A percentile compares a stretch with the other conserved stretches of the same genome.
Evolutionary conservation across 208 protist species (phyloP).

Genomic region (Wallacemonas rigidus): DNA sequence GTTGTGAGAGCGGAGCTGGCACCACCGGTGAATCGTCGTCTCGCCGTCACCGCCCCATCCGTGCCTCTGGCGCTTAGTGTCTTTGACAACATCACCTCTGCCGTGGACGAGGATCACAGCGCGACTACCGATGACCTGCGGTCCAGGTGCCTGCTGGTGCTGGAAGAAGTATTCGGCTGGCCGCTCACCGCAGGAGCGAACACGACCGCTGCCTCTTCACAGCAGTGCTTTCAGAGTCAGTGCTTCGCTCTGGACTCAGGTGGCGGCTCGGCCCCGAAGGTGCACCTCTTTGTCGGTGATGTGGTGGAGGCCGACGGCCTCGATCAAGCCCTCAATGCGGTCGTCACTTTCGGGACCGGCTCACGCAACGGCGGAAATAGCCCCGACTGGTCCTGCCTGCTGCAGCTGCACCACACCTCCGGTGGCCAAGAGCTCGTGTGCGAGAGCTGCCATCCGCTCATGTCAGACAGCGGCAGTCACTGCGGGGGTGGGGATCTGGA

Average conservation of each 20-base stretch:
- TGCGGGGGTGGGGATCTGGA: background rate
- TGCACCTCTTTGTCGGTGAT: background rate
- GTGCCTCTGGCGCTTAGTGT: slow-evolving; percentile 50
- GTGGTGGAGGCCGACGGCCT: background rate
- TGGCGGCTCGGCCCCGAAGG: background rate
- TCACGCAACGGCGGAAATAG: background rate
- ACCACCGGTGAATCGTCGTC: slow-evolving; percentile 27
- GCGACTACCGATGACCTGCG: background rate
- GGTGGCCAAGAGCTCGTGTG: slow-evolving; percentile 16
- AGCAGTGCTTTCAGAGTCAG: slow-evolving; percentile 36
- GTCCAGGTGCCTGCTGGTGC: slow-evolving; percentile 21
- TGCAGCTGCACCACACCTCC: slow-evolving; percentile 17
- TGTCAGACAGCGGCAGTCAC: background rate
- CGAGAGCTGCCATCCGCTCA: background rate
- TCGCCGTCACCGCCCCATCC: slow-evolving; percentile 34
- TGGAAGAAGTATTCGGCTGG: slow-evolving; percentile 37
- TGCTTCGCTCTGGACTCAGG: slow-evolving; percentile 1
- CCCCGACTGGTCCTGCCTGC: slow-evolving; percentile 3
- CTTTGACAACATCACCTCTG: slow-evolving; percentile 44
- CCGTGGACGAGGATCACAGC: slow-evolving; percentile 14
- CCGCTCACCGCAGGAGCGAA: slow-evolving; percentile 9
- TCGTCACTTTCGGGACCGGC: background rate
- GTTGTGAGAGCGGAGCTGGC: slow-evolving; percentile 42
- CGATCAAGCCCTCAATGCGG: background rate
- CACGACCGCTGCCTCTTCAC: background rate